Base-by-base conservation (phyloP, 371 early-diverging fungal genomes). In the Chytridium lagenaria region DNA sequence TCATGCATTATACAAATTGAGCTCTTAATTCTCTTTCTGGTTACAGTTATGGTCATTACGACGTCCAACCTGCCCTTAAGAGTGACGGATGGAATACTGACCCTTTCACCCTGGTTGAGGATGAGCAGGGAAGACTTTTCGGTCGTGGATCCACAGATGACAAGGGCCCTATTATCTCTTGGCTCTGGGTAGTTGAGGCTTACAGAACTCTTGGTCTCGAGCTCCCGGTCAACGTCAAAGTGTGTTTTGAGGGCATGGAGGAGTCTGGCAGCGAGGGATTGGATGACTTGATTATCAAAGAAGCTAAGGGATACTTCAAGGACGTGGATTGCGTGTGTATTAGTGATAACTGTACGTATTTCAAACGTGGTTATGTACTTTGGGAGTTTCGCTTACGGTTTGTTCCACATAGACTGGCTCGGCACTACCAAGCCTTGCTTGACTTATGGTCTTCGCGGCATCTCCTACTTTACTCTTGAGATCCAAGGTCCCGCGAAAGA, bases 211-310 rank as follows among this genome's bases (percentile, higher is more conserved):
- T 93, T 5, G 95, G 94, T 26, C 64, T 95, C 26, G 96, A 96
- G 65, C 74, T 97, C 68, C 98, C 98, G 0, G 95, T 96, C 67
- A 96, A 96, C 86, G 77, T 98, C 74, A 91, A 92, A 85, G 92
- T 96, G 82, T 95, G 96, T 87, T 94, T 97, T 77, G 98, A 98
- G 86, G 98, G 97, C 81, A 95, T 92, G 94, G 92, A 91, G 57
- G 86, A 85, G 74, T 84, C 82, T 77, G 96, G 96, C 71, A 92
- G 92, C 52, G 96, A 95, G 85, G 97, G 97, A 22, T 86, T 98
- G 74, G 98, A 98, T 75, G 91, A 87, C n/a, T 83, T 96, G 55
- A 95, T 98, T 73, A 64, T 84, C 61, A 78, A 80, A 19, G 96
- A 97, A 80, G 96, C 96, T 40, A 85, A 90, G 73, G 85, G 85